Base-by-base conservation (phyloP, 352 stramenopile genomes). In the Aphanomyces astaci region DNA sequence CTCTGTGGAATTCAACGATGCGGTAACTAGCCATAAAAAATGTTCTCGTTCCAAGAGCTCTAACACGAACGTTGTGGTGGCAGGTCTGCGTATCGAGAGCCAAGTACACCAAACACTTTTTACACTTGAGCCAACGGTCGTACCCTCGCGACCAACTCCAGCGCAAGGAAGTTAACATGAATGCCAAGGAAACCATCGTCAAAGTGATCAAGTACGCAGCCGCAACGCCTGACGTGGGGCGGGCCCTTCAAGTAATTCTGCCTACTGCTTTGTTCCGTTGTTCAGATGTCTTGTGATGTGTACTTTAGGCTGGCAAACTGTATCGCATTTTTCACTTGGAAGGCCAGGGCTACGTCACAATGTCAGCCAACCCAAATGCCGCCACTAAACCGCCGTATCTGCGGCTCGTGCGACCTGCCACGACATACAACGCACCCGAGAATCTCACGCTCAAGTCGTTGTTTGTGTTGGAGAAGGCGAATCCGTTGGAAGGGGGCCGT, bases 161-260 rank as follows among this genome's bases (percentile, higher is more conserved):
- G 2, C 46, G 62, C 0, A 68, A 60, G n/a, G 62, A 68, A 45
- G 24, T 68, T 19, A 68, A 68, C 32, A 68, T 68, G 43, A 68
- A 60, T 24, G 49, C 49, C 32, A 68, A 68, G 17, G 62, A 68
- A 59, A 59, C 62, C 17, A 60, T 68, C 28, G 22, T 68, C 7
- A 51, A 60, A 33, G 30, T 68, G 9, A 15, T 60, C 22, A 68
- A 68, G 62, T 68, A 68, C 45, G 25, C 62, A n/a, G 48, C 56
- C 22, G 32, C n/a, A 15, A 45, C 39, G 3, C 25, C 46, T 11
- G 28, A 51, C 15, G 11, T 45, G 24, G 22, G 7, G 9, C 62
- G 62, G 10, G n/a, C 28, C 22, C 39, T 68, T 4, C 62, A 68
- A n/a, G 62, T 68, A 57, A 7, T 28, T 11, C 27, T 15, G 5